Percentiles rank a stretch among this genome's conserved stretches.
These are phyloP conservation scores for Gossypium davidsonii DNA, from an alignment of 441 rosid genomes.

Conservation along the genomic window DNA sequence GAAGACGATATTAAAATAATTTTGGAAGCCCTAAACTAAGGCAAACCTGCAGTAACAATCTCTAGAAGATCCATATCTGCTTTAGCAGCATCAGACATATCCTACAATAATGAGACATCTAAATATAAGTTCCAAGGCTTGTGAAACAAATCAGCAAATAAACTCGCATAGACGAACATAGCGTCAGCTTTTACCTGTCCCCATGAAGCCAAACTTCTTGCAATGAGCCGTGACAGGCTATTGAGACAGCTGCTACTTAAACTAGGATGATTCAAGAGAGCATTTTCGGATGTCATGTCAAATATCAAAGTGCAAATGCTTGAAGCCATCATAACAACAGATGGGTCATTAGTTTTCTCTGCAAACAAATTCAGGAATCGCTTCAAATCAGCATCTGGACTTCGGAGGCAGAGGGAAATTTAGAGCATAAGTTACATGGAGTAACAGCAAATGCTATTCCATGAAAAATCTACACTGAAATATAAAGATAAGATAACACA, in stretches of 20 bases:
- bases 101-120: conserved; percentile 33
- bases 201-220: conserved; percentile 48
- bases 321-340: conserved; percentile 62
- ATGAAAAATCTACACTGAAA: not conserved
- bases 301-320: conserved; percentile 62
- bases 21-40: not conserved
- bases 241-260: conserved; percentile 33
- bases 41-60: conserved; percentile 57
- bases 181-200: conserved; percentile 37
- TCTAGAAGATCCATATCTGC: conserved; percentile 63
- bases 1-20: not conserved
- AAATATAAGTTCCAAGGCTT: not conserved
- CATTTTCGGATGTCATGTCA: conserved; percentile 66
- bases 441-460: not conserved
- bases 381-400: not conserved
- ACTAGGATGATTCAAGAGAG: conserved; percentile 47
- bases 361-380: conserved; percentile 13
- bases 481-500: not conserved
- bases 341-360: conserved; percentile 45
- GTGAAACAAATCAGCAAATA: not conserved
- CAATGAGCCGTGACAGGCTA: conserved; percentile 42
- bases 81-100: conserved; percentile 27
- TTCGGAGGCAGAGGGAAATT: too few relatives aligned
- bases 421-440: not conserved
- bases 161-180: not conserved